Evolutionary conservation across 2,329 filamentous ascomycete species (phyloP).

Genomic region (Pseudocercospora fijiensis): DNA sequence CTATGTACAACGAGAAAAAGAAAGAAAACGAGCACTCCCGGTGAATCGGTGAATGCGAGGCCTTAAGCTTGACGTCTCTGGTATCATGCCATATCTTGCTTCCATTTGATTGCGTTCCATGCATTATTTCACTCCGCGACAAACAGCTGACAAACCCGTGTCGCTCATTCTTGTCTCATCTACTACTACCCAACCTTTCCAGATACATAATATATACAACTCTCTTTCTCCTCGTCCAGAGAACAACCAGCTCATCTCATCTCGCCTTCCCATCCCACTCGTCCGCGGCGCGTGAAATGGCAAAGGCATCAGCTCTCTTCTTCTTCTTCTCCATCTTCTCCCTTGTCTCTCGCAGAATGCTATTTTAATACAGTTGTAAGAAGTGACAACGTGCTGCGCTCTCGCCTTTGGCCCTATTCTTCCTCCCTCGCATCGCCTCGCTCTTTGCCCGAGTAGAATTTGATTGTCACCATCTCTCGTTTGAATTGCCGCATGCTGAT

Average conservation of each 20-base stretch:
- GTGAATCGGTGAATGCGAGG: no score
- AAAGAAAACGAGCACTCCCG: background rate
- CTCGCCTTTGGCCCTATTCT: background rate
- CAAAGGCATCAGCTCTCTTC: background rate
- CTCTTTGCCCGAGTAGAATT: background rate
- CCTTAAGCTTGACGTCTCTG: no score
- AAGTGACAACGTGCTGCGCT: constrained; percentile 6
- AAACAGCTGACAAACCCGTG: background rate
- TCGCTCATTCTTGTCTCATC: background rate
- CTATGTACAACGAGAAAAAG: background rate
- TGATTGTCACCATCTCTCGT: background rate
- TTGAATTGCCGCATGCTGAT: background rate
- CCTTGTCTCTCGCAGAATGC: background rate
- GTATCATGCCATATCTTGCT: background rate
- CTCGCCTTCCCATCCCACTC: background rate
- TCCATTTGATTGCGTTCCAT: background rate
- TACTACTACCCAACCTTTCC: constrained; percentile 7
- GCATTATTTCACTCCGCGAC: background rate
- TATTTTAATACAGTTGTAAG: constrained; percentile 5
- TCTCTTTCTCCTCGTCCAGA: background rate
- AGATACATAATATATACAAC: constrained; percentile 8
- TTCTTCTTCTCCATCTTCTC: background rate
- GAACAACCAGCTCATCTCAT: background rate
- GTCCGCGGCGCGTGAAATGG: background rate
- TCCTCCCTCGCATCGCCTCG: background rate